Base-by-base conservation (phyloP, 305 asterid genomes). In the Fraxinus velutina region DNA sequence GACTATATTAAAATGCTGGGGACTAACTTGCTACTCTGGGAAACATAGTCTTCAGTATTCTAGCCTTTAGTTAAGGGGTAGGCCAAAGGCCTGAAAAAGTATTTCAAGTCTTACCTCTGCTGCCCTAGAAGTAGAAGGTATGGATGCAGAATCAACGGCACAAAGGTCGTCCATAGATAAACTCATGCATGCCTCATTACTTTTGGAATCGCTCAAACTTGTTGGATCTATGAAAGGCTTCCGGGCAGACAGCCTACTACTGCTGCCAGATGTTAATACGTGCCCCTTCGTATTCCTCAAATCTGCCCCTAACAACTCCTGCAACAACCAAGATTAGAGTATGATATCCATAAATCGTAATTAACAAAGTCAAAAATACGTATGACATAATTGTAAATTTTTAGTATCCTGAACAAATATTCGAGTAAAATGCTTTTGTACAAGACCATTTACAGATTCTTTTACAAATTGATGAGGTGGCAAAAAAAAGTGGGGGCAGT, bases 101-200 rank as follows among this genome's bases (percentile, higher is more conserved):
- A 77, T 9, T 17, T 30, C n/a, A 30, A 62, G 21, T 75, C 82
- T 84, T 82, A 96, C 99, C 97, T 93, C 99, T 8, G 89, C 83
- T 30, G 85, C 90, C 83, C 89, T 90, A 68, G 98, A 96, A 87
- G 98, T 87, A 83, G 94, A 89, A 82, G 95, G 97, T 73, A 92
- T 52, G 78, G 94, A 88, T 33, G 90, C 88, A 30, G 97, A 89
- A 84, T 91, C 97, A 76, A 89, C 91, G 78, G 85, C 91, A 74
- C 85, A 81, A 30, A 87, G 86, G 76, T 88, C 90, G 82, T 87
- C 91, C 72, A 85, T 34, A 29, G 93, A 86, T 82, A 91, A 84
- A 81, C 91, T 87, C 32, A 90, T 84, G 27, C 94, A 92, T 71
- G 91, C 91, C 83, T 92, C 98, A 5, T 90, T 91, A 71, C 88